Conservation (phyloP, 257 asterid genomes). For the Asclepias syriaca region DNA sequence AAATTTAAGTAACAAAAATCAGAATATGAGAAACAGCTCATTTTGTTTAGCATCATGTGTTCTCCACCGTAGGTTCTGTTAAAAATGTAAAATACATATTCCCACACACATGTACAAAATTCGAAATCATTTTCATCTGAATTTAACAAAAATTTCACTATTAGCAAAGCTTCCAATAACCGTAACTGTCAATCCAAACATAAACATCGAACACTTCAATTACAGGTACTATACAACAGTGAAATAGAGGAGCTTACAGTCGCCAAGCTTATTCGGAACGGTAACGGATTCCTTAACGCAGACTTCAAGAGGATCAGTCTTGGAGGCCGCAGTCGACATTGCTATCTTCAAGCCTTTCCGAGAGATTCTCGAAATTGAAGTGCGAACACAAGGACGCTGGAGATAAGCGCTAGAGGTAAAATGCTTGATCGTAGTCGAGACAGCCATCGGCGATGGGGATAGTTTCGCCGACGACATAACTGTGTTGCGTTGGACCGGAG, state of each 20-base stretch:
- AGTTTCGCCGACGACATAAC: constrained; percentile 50
- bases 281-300: constrained; percentile 74
- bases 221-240: not conserved
- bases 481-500: not conserved
- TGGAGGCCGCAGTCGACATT: constrained; percentile 40
- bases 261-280: constrained; percentile 75
- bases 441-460: constrained; percentile 45
- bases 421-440: constrained; percentile 49
- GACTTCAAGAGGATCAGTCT: constrained; percentile 49
- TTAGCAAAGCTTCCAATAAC: not conserved
- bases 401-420: constrained; percentile 22
- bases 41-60: not conserved
- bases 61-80: not conserved
- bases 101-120: not conserved
- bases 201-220: not conserved
- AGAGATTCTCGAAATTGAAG: constrained; percentile 7
- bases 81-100: not conserved
- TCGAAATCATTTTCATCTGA: not conserved
- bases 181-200: not conserved
- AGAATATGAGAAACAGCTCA: not conserved
- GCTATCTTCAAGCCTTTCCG: constrained; percentile 28
- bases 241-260: constrained; percentile 48
- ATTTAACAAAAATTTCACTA: not conserved
- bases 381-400: constrained; percentile 23
- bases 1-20: not conserved